phyloP scores from a whole-genome alignment of 371 early-diverging fungal genomes.

The Lichtheimia ramosa region DNA sequence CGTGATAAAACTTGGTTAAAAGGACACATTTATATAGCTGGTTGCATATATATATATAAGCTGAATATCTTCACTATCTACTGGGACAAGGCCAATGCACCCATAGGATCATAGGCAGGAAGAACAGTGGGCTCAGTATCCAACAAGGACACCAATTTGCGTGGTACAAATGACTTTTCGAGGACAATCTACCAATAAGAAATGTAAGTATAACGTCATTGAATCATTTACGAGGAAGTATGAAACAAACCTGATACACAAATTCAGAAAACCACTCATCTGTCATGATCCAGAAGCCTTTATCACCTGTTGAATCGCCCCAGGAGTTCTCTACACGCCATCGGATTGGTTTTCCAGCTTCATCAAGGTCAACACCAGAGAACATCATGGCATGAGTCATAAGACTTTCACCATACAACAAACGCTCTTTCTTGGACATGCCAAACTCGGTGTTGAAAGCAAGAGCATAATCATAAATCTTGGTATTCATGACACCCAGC shows the following conservation, averaged over 20 bases:
- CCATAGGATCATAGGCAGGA: constrained; percentile 80
- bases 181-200: constrained; percentile 55
- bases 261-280: constrained; percentile 82
- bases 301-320: constrained; percentile 70
- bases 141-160: constrained; percentile 59
- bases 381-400: constrained; percentile 89
- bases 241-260: constrained; percentile 64
- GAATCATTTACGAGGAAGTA: background rate
- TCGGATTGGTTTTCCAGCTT: constrained; percentile 57
- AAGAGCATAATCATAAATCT: constrained; percentile 65
- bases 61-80: too few species aligned
- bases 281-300: constrained; percentile 80
- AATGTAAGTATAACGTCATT: too few species aligned
- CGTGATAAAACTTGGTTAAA: too few species aligned
- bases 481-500: constrained; percentile 69
- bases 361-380: constrained; percentile 79
- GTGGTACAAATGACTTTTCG: constrained; percentile 63
- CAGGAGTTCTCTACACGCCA: constrained; percentile 86
- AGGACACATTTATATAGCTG: too few species aligned
- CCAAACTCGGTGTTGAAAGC: constrained; percentile 68
- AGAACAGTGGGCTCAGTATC: constrained; percentile 65
- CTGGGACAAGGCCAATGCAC: constrained; percentile 45
- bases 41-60: too few species aligned
- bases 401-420: constrained; percentile 71
- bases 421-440: constrained; percentile 70